Conservation (phyloP, 305 asterid species). For the Solanum hybrid region DNA sequence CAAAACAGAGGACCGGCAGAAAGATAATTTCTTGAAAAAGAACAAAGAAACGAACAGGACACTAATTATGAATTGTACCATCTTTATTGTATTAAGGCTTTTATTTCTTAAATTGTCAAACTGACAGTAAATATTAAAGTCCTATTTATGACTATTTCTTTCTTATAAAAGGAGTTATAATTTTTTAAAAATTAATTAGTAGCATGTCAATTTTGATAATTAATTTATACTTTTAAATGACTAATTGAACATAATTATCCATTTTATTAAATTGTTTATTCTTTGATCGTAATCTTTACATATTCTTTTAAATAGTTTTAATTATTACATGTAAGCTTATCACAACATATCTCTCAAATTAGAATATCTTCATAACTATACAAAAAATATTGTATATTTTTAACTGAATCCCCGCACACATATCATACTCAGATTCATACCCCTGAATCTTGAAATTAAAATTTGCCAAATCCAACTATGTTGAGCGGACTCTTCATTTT, state of each 20-base stretch:
- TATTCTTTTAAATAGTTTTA: neutral
- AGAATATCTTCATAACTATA: neutral
- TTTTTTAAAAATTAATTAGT: neutral
- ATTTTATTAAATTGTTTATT: neutral
- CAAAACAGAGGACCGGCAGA: neutral
- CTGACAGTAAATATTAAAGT: neutral
- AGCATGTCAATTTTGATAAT: neutral
- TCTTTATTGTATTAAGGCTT: neutral
- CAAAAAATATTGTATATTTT: neutral
- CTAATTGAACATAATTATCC: neutral
- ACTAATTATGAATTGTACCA: neutral
- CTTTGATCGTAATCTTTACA: neutral
- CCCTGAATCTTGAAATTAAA: neutral
- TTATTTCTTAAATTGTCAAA: neutral
- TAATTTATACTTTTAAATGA: neutral
- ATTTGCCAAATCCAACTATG: neutral
- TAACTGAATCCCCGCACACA: neutral
- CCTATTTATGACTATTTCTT: neutral
- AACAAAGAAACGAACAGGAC: neutral
- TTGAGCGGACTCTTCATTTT: neutral
- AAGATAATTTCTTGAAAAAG: neutral
- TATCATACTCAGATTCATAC: neutral
- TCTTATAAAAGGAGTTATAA: neutral
- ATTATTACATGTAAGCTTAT: neutral
- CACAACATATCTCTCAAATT: neutral